phyloP scores from a whole-genome alignment of 441 rosid genomes.

The Gossypium laxum region DNA sequence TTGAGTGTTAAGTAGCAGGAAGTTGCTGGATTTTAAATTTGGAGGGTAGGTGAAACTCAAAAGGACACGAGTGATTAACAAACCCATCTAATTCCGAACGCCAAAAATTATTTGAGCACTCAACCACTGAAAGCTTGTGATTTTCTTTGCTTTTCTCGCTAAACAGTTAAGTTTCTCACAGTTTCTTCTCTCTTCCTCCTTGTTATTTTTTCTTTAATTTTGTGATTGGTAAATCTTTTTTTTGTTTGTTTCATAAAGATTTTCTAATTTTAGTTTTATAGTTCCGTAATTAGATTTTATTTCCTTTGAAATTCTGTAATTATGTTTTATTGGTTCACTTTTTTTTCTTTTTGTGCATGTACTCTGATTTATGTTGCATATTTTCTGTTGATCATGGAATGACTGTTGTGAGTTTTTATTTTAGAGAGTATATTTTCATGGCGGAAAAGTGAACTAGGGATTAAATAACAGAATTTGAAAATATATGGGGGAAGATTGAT shows the following conservation, averaged over 20 bases:
- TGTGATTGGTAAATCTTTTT: background rate
- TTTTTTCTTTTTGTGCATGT: background rate
- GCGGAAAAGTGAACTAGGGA: background rate
- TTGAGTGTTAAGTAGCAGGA: background rate
- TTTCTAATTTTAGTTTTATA: background rate
- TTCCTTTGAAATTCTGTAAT: background rate
- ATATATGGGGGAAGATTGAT: background rate
- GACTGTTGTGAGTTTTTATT: background rate
- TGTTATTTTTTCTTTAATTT: background rate
- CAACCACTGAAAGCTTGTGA: background rate
- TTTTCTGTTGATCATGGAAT: background rate
- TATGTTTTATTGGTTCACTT: background rate
- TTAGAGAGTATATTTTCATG: background rate
- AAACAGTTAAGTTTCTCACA: background rate
- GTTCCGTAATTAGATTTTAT: background rate
- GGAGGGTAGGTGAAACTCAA: background rate
- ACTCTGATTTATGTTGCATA: background rate
- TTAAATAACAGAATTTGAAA: background rate
- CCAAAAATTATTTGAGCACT: background rate
- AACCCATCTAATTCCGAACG: background rate
- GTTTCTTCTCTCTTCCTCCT: background rate
- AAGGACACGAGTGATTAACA: background rate
- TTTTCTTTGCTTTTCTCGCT: background rate
- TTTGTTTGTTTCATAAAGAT: background rate
- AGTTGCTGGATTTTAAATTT: constrained; percentile 6